Evolutionary conservation across 768 basidiomycete genomes (phyloP).

Genomic region (Tremella mesenterica): DNA sequence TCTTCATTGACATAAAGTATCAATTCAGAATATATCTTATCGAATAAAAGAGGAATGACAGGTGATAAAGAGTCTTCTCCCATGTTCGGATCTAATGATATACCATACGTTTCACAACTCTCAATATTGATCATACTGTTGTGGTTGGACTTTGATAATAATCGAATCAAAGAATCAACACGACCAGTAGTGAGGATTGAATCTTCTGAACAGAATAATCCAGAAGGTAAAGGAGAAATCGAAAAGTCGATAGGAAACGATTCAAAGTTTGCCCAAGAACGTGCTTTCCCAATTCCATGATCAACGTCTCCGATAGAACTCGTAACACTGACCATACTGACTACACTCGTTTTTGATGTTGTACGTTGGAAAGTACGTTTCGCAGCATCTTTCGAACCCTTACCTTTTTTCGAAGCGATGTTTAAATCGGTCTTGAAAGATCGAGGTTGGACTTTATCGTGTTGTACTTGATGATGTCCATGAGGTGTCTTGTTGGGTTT

Average conservation of each 20-base stretch:
- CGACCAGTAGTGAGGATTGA: constrained; percentile 55
- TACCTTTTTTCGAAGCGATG: too few species aligned
- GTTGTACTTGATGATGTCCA: too few species aligned
- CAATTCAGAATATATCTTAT: constrained; percentile 48
- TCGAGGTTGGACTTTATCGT: constrained; percentile 7
- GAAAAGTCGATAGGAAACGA: constrained; percentile 41
- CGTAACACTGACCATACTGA: too few species aligned
- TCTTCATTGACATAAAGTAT: constrained; percentile 44
- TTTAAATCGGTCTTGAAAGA: too few species aligned
- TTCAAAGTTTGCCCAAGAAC: constrained; percentile 41
- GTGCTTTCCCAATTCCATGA: constrained; percentile 26
- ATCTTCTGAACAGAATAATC: constrained; percentile 24
- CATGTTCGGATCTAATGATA: constrained; percentile 46
- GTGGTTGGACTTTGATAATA: constrained; percentile 35
- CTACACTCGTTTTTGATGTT: constrained; percentile 1
- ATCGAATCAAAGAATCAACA: constrained; percentile 54
- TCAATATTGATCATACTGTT: constrained; percentile 14
- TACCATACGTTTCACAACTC: constrained; percentile 26
- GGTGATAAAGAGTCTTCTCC: constrained; percentile 48
- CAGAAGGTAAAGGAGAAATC: constrained; percentile 39
- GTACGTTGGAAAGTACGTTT: constrained; percentile 8
- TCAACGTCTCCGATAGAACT: constrained; percentile 9
- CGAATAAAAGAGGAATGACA: constrained; percentile 46
- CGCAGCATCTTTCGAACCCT: too few species aligned
- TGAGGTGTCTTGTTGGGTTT: too few species aligned